Conservation (phyloP, 2,329 filamentous ascomycete species). For the Rutstroemia sp. region DNA sequence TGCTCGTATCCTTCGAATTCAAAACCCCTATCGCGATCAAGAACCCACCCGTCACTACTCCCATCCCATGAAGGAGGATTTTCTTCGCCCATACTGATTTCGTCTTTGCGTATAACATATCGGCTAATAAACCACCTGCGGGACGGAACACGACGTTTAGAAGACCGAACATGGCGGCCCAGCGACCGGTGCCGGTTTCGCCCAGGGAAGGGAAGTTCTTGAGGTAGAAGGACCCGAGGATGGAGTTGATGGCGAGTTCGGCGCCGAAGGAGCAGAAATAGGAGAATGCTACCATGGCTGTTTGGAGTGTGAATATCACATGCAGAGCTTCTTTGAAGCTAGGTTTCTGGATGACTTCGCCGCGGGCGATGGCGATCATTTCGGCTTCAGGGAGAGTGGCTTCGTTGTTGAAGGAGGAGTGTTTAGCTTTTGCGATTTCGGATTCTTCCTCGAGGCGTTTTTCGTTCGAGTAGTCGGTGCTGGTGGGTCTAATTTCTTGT, state of each 20-base stretch:
- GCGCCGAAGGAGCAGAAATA: conserved; percentile 58
- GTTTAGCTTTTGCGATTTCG: conserved; percentile 37
- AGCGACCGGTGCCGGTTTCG: conserved; percentile 49
- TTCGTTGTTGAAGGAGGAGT: conserved; percentile 32
- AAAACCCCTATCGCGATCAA: conserved; percentile 55
- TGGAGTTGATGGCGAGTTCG: conserved; percentile 55
- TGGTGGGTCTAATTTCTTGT: neutral
- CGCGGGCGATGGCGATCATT: conserved; percentile 46
- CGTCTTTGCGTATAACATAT: conserved; percentile 29
- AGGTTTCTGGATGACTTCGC: conserved; percentile 47
- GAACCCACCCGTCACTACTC: conserved; percentile 50
- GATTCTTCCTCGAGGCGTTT: conserved; percentile 39
- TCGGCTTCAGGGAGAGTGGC: conserved; percentile 40
- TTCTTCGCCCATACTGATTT: conserved; percentile 58
- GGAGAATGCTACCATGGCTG: conserved; percentile 46
- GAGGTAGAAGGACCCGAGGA: conserved; percentile 52
- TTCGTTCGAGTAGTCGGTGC: conserved; percentile 27
- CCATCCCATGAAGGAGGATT: conserved; percentile 48
- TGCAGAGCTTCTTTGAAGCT: conserved; percentile 40
- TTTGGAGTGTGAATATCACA: conserved; percentile 46
- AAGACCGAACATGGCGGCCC: conserved; percentile 70
- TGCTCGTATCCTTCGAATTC: conserved; percentile 52
- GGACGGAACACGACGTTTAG: conserved; percentile 64
- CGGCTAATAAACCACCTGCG: conserved; percentile 51
- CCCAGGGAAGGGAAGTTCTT: conserved; percentile 51